A percentile compares a stretch with the other conserved stretches of the same genome.
Evolutionary conservation across 352 stramenopile genomes (phyloP).

Genomic region (Phytophthora ramorum): DNA sequence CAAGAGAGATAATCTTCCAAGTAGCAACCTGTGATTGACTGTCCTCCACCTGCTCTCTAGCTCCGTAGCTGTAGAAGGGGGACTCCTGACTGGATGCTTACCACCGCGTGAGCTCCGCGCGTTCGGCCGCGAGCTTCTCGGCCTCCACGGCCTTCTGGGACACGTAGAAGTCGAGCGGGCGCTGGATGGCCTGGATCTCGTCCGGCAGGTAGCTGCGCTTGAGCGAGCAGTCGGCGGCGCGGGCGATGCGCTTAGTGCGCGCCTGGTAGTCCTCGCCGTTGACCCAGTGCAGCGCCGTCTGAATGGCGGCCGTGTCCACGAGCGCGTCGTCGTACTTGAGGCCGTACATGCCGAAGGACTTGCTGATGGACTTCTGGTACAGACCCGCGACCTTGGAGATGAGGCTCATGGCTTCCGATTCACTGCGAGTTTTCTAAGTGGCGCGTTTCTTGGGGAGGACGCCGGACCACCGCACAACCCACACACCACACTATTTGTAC

Average conservation of each 20-base stretch:
- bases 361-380: constrained; percentile 88
- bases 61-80: background rate
- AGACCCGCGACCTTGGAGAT: constrained; percentile 67
- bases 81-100: constrained; percentile 39
- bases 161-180: constrained; percentile 82
- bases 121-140: constrained; percentile 72
- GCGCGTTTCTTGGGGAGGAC: constrained; percentile 21
- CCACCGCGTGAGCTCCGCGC: constrained; percentile 83
- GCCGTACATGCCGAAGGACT: constrained; percentile 81
- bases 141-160: constrained; percentile 59
- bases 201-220: constrained; percentile 89
- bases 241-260: constrained; percentile 83
- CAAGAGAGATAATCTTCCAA: background rate
- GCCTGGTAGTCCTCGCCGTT: constrained; percentile 75
- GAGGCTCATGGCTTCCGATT: constrained; percentile 43
- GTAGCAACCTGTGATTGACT: constrained; percentile 10
- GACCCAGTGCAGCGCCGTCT: constrained; percentile 86
- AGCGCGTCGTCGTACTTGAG: constrained; percentile 90
- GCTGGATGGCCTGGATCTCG: constrained; percentile 89
- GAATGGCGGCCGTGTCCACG: constrained; percentile 81
- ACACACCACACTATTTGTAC: background rate
- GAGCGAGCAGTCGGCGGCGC: constrained; percentile 82
- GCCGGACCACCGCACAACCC: constrained; percentile 20
- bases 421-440: constrained; percentile 5
- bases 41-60: too few species aligned